A percentile compares a stretch with the other conserved stretches of the same genome.
These are phyloP conservation scores for Dacryopinax spathularia DNA, from an alignment of 768 basidiomycete genomes.

Conservation along the genomic window DNA sequence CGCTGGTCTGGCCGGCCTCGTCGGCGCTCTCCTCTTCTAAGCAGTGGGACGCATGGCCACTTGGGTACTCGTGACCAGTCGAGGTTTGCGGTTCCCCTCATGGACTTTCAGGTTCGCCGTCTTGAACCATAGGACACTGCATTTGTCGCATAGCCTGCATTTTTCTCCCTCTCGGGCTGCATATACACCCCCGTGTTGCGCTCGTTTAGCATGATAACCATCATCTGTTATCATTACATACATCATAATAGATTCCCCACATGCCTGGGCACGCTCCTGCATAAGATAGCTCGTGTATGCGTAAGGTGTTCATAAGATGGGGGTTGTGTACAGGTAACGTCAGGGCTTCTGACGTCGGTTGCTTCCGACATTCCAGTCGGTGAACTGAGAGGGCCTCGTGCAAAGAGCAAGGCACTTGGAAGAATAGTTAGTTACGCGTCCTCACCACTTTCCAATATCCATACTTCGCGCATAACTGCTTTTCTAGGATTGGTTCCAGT, in stretches of 20 bases:
- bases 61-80: background rate
- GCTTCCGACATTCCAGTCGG: background rate
- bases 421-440: background rate
- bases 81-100: background rate
- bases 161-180: background rate
- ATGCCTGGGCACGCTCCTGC: background rate
- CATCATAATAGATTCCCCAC: background rate
- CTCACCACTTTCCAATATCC: background rate
- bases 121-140: background rate
- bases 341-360: background rate
- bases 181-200: background rate
- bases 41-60: too few relatives aligned
- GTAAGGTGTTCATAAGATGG: too few relatives aligned
- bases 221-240: background rate
- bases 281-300: background rate
- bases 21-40: background rate
- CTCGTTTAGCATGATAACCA: slow-evolving; percentile 3
- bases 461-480: background rate
- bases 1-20: background rate
- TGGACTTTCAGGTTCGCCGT: background rate
- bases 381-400: too few relatives aligned
- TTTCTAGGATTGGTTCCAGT: background rate
- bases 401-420: too few relatives aligned
- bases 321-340: too few relatives aligned
- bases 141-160: background rate